A percentile compares a stretch with the other conserved stretches of the same genome.
Conservation (phyloP, 2,329 filamentous ascomycete species). For the Penicillium sclerotiorum region DNA sequence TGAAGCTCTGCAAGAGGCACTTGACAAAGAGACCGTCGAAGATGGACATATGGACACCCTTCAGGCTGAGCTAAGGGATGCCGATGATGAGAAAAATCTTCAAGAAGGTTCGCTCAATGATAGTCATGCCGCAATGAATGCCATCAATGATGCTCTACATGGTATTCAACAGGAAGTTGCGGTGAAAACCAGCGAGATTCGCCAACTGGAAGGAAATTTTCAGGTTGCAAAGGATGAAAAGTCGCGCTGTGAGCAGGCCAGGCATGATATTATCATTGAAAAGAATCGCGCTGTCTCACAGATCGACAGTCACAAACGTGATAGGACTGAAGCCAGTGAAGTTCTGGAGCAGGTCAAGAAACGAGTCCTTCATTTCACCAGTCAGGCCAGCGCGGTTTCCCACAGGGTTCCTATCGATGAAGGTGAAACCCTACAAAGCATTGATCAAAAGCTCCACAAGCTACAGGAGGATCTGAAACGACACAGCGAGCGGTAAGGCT, state of each 20-base stretch:
- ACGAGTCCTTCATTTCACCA: constrained; percentile 57
- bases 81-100: constrained; percentile 49
- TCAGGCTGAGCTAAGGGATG: constrained; percentile 61
- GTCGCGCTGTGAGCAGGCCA: constrained; percentile 49
- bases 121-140: constrained; percentile 47
- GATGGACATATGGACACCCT: constrained; percentile 67
- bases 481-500: constrained; percentile 53
- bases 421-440: constrained; percentile 62
- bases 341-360: constrained; percentile 53
- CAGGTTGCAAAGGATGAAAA: constrained; percentile 60
- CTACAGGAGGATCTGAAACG: constrained; percentile 62
- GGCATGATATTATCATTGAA: constrained; percentile 58
- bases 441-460: constrained; percentile 52
- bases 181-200: constrained; percentile 38
- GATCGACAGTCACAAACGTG: constrained; percentile 53
- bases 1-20: constrained; percentile 67
- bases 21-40: constrained; percentile 60
- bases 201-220: constrained; percentile 47
- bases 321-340: constrained; percentile 50
- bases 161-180: constrained; percentile 37
- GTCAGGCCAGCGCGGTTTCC: constrained; percentile 58
- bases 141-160: constrained; percentile 44
- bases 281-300: constrained; percentile 64
- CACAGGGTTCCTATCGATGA: constrained; percentile 65
- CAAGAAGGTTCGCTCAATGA: constrained; percentile 53